A percentile compares a stretch with the other conserved stretches of the same genome.
phyloP scores from a whole-genome alignment of 495 filamentous ascomycete species.

The Neurospora sp. region DNA sequence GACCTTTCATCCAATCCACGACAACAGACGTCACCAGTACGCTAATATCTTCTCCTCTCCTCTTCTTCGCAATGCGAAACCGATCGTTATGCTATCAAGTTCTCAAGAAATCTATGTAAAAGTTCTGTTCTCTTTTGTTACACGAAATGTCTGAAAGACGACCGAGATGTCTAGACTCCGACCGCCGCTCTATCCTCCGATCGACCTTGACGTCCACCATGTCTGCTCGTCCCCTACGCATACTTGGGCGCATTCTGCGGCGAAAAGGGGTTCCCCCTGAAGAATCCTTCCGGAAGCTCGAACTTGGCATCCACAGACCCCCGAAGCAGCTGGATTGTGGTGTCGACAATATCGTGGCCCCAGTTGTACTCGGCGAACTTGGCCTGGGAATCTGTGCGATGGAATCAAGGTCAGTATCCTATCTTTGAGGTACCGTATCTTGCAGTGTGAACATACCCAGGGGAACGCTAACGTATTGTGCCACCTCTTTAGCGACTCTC shows the following conservation, averaged over 20 bases:
- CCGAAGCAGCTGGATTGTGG: conserved; percentile 4
- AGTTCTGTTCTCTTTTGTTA: background rate
- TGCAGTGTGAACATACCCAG: conserved; percentile 8
- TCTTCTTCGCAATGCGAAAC: background rate
- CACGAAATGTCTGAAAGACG: background rate
- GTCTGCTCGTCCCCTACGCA: background rate
- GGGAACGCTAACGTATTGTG: conserved; percentile 13
- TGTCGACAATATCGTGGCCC: conserved; percentile 14
- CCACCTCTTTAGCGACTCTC: conserved; percentile 12
- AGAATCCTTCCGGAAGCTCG: conserved; percentile 13
- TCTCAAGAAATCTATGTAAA: too few relatives aligned
- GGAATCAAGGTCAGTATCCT: background rate
- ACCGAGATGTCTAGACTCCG: too few relatives aligned
- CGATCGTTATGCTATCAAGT: background rate
- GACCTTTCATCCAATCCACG: background rate
- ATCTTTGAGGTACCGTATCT: background rate
- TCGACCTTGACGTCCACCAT: background rate
- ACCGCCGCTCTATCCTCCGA: too few relatives aligned
- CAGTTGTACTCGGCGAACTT: conserved; percentile 20
- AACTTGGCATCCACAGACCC: conserved; percentile 6
- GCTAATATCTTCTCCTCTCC: too few relatives aligned
- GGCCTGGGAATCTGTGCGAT: conserved; percentile 7
- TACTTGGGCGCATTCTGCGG: conserved; percentile 1
- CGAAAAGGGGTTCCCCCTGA: conserved; percentile 2
- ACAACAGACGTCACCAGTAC: background rate